Conservation (phyloP, 139 green algal species). For the Nannochloris sp. region DNA sequence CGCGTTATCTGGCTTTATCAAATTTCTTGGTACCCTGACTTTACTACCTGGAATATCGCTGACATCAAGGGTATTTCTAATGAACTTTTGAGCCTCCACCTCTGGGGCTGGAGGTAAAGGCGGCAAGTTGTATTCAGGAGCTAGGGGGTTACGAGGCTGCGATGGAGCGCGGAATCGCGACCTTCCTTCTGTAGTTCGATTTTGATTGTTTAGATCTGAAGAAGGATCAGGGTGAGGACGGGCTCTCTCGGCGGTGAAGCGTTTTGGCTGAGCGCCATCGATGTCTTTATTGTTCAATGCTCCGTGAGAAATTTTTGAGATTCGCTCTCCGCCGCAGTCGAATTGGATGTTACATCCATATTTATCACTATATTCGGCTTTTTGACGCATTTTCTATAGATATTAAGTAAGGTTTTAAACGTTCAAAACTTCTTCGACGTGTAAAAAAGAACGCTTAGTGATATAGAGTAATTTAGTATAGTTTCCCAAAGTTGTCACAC, state of each 20-base stretch:
- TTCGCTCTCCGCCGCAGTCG: not conserved
- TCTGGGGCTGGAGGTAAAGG: not conserved
- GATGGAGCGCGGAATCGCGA: not conserved
- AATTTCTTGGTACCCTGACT: not conserved
- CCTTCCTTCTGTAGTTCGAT: not conserved
- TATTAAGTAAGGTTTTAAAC: not conserved
- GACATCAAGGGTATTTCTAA: constrained; percentile 16
- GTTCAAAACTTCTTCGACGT: not conserved
- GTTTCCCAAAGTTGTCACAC: not conserved
- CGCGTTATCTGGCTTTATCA: not conserved
- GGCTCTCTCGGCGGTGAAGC: not conserved
- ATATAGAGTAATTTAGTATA: not conserved
- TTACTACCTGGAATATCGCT: constrained; percentile 12
- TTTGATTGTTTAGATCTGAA: no score
- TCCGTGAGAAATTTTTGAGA: not conserved
- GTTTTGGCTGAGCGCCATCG: not conserved
- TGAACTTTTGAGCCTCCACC: constrained; percentile 3
- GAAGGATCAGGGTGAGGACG: not conserved
- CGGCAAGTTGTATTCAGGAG: constrained; percentile 4
- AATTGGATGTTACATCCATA: constrained; percentile 1
- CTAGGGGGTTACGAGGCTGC: constrained; percentile 11
- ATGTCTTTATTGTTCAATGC: constrained; percentile 9
- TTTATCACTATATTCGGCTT: not conserved
- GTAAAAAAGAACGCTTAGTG: not conserved
- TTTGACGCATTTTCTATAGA: not conserved